Evolutionary conservation across 352 stramenopile genomes (phyloP).

Genomic region (Phytopythium montanum): DNA sequence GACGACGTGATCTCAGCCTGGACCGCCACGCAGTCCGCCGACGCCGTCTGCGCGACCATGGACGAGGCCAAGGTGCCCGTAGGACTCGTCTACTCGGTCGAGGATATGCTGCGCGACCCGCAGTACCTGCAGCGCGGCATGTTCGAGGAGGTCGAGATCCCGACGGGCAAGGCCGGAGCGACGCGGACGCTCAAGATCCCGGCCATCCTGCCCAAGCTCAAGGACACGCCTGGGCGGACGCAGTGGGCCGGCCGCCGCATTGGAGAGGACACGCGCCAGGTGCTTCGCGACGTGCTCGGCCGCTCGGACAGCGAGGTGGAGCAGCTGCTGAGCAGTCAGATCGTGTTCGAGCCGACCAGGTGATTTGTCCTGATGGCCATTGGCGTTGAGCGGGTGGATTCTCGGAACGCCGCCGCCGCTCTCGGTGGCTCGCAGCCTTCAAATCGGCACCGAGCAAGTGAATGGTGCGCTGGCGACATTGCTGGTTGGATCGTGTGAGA

Average conservation of each 20-base stretch:
- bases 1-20: constrained; percentile 53
- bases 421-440: background rate
- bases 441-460: background rate
- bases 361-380: background rate
- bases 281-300: constrained; percentile 51
- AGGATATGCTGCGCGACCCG: constrained; percentile 71
- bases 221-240: constrained; percentile 52
- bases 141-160: constrained; percentile 72
- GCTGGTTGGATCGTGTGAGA: background rate
- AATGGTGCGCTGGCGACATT: background rate
- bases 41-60: constrained; percentile 53
- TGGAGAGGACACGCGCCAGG: constrained; percentile 63
- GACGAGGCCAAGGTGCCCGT: constrained; percentile 54
- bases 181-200: constrained; percentile 53
- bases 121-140: constrained; percentile 72
- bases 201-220: constrained; percentile 75
- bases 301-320: constrained; percentile 54
- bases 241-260: constrained; percentile 63
- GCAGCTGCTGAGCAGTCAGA: constrained; percentile 42
- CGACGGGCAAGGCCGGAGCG: constrained; percentile 13
- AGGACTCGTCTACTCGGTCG: constrained; percentile 74
- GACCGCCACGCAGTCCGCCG: constrained; percentile 43
- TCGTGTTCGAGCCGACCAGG: constrained; percentile 58
- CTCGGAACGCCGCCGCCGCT: background rate
- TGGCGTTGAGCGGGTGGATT: background rate